Percentiles rank a stretch among this genome's conserved stretches.
phyloP scores from a whole-genome alignment of 768 basidiomycete genomes.

The Rhizopogon rudus region DNA sequence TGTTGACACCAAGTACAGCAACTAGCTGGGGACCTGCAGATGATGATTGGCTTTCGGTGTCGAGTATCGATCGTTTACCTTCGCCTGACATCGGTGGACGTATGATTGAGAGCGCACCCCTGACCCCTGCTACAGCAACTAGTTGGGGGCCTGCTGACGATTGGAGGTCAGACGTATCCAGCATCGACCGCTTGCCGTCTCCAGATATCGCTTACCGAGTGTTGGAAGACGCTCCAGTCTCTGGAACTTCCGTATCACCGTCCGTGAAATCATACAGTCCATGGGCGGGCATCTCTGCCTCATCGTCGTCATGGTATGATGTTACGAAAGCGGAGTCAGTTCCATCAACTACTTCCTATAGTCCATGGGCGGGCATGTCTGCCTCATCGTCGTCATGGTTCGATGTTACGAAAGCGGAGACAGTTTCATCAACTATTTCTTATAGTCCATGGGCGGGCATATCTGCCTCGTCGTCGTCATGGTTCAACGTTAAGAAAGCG shows the following conservation, averaged over 20 bases:
- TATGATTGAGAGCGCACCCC: conserved; percentile 19
- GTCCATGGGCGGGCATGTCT: background rate
- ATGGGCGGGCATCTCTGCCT: background rate
- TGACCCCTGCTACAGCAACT: conserved; percentile 38
- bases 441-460: background rate
- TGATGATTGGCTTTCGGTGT: conserved; percentile 30
- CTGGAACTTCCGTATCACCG: background rate
- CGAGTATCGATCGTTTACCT: conserved; percentile 35
- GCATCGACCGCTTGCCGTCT: conserved; percentile 37
- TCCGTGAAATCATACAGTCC: background rate
- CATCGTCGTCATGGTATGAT: background rate
- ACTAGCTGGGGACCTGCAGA: conserved; percentile 57
- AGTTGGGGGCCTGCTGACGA: conserved; percentile 49
- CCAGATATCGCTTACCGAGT: conserved; percentile 55
- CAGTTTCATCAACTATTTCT: background rate
- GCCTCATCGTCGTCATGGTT: background rate
- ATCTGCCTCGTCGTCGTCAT: background rate
- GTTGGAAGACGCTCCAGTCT: conserved; percentile 45
- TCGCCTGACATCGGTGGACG: conserved; percentile 59
- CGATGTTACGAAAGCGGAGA: background rate
- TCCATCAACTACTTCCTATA: conserved; percentile 1
- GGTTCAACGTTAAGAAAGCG: background rate
- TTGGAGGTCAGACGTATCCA: conserved; percentile 29
- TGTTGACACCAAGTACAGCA: conserved; percentile 35
- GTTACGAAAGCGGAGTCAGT: background rate